Conservation (phyloP, 352 stramenopile species). For the Pythium aphanidermatum region DNA sequence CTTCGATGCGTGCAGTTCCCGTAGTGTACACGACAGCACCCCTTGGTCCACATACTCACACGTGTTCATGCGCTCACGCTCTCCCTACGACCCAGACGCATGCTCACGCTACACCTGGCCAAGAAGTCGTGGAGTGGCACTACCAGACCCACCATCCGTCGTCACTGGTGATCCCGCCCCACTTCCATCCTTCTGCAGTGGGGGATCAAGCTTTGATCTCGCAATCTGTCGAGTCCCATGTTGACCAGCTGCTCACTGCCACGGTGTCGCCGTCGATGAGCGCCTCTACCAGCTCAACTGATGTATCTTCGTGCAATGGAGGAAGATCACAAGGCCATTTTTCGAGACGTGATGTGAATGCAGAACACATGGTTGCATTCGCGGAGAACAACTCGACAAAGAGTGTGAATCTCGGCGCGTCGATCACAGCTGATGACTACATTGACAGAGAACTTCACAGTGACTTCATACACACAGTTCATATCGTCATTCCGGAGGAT, state of each 20-base stretch:
- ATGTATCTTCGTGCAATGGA: conserved; percentile 4
- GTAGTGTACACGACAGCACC: not conserved
- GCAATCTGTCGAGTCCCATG: not conserved
- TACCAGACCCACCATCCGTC: conserved; percentile 10
- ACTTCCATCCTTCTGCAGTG: not conserved
- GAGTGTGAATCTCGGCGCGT: no score
- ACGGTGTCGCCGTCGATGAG: conserved; percentile 16
- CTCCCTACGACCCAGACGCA: conserved; percentile 3
- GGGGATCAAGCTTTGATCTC: not conserved
- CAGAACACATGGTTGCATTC: no score
- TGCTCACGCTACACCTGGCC: not conserved
- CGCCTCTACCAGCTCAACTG: conserved; percentile 5
- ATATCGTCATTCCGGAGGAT: conserved; percentile 59
- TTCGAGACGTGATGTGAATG: no score
- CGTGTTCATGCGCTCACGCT: conserved; percentile 7
- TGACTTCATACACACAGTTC: conserved; percentile 45
- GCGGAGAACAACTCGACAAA: no score
- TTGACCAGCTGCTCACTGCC: not conserved
- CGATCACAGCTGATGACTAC: conserved; percentile 39
- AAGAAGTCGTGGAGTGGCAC: conserved; percentile 1
- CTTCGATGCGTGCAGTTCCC: no score
- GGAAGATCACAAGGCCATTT: conserved; percentile 1
- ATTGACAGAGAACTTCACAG: conserved; percentile 49
- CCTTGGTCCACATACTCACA: not conserved
- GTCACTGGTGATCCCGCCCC: conserved; percentile 2